Conservation (phyloP, 495 filamentous ascomycete species). For the Neurospora sp. region DNA sequence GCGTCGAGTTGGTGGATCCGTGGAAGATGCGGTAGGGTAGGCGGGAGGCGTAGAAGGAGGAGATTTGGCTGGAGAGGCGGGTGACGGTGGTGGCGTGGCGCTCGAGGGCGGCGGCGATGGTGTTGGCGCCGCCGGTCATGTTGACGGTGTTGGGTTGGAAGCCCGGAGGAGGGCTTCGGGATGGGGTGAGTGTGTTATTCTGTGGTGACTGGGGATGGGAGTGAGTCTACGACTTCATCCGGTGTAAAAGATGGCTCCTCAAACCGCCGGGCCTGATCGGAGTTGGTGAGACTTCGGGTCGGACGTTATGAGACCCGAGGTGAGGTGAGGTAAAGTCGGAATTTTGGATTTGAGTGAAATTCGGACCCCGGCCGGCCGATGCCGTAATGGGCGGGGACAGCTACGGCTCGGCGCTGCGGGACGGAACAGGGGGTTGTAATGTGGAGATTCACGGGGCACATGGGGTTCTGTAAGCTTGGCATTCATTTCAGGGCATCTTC, state of each 20-base stretch:
- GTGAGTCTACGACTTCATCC: too few relatives aligned
- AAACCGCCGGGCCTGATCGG: too few relatives aligned
- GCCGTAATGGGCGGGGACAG: not conserved
- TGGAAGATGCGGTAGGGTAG: conserved; percentile 63
- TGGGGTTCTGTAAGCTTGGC: not conserved
- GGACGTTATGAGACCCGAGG: not conserved
- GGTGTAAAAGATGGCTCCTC: too few relatives aligned
- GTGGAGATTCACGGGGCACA: not conserved
- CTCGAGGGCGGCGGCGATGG: conserved; percentile 48
- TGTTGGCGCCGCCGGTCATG: conserved; percentile 17
- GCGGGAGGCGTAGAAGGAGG: not conserved
- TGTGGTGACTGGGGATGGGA: too few relatives aligned
- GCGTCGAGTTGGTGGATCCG: conserved; percentile 66
- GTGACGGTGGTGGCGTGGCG: conserved; percentile 17
- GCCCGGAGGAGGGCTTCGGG: too few relatives aligned
- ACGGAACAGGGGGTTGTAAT: not conserved
- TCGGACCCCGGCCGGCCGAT: not conserved
- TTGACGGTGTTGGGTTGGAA: too few relatives aligned
- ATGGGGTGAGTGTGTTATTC: too few relatives aligned
- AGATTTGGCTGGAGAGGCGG: not conserved
- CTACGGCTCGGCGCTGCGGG: not conserved
- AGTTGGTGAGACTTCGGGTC: not conserved
- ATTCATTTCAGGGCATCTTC: not conserved
- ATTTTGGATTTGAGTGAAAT: not conserved
- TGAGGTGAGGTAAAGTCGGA: not conserved